Conservation (phyloP, 768 basidiomycete species). For the Antrodiella citrinella region DNA sequence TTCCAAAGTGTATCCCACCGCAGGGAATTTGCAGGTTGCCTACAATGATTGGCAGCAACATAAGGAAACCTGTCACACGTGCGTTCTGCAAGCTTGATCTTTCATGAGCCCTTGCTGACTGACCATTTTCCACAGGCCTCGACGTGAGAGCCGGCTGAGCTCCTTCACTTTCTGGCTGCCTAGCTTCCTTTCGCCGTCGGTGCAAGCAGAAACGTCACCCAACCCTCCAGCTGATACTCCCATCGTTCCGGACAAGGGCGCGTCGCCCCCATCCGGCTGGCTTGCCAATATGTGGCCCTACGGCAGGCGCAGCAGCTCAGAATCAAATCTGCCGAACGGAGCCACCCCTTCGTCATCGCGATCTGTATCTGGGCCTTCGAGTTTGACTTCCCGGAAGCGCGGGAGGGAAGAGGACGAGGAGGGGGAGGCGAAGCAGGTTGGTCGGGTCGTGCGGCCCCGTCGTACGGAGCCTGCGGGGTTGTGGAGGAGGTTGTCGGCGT, state of each 20-base stretch:
- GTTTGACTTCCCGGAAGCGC: not conserved
- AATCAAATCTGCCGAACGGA: not conserved
- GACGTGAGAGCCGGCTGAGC: too few relatives aligned
- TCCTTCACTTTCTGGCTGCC: not conserved
- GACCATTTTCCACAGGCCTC: too few relatives aligned
- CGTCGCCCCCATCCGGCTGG: not conserved
- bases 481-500: conserved; percentile 7
- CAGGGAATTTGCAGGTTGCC: not conserved
- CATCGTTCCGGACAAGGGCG: too few relatives aligned
- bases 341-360: not conserved
- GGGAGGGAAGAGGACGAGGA: conserved; percentile 2
- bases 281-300: not conserved
- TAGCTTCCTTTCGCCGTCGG: too few relatives aligned
- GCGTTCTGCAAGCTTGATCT: too few relatives aligned
- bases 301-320: not conserved
- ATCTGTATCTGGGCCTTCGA: not conserved
- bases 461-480: conserved; percentile 1
- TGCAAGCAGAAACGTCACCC: too few relatives aligned
- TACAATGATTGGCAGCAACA: not conserved
- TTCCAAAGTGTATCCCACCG: not conserved
- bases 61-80: too few relatives aligned
- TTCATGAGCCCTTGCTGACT: too few relatives aligned
- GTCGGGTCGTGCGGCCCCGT: conserved; percentile 3
- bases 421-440: not conserved
- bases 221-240: too few relatives aligned